phyloP scores from a whole-genome alignment of 1,139 yeast genomes.

The Williopsis jadinii region DNA sequence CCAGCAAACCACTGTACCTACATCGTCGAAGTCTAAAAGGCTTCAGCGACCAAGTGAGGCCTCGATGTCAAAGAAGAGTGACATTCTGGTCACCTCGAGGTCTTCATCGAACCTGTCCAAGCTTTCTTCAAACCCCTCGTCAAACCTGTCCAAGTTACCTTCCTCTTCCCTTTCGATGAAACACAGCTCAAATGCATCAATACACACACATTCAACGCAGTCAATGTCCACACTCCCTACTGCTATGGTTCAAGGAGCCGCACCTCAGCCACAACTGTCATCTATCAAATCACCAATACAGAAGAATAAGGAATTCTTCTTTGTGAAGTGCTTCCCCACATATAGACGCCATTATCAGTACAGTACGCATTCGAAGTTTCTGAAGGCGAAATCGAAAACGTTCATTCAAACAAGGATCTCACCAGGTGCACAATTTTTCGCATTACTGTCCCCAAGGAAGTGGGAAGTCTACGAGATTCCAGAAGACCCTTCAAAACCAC shows the following conservation, averaged over 20 bases:
- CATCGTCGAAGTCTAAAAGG: background rate
- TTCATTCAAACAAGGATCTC: conserved; percentile 60
- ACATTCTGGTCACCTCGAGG: too few relatives aligned
- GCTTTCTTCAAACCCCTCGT: background rate
- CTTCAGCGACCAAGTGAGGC: background rate
- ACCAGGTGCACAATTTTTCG: conserved; percentile 54
- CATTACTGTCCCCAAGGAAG: conserved; percentile 53
- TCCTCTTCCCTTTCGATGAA: background rate
- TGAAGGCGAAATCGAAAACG: conserved; percentile 42
- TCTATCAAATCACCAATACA: conserved; percentile 4
- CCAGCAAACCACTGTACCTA: conserved; percentile 11
- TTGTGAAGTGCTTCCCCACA: conserved; percentile 76
- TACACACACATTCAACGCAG: background rate
- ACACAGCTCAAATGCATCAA: too few relatives aligned
- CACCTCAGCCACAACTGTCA: background rate
- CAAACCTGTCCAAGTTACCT: conserved; percentile 2
- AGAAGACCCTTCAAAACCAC: conserved; percentile 35
- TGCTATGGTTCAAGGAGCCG: too few relatives aligned
- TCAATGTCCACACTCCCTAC: conserved; percentile 2
- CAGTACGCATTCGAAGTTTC: conserved; percentile 51
- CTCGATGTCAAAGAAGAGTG: too few relatives aligned
- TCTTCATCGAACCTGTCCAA: too few relatives aligned
- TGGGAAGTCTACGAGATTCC: conserved; percentile 67
- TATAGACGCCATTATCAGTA: conserved; percentile 63
- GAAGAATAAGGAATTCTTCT: conserved; percentile 44